phyloP scores from a whole-genome alignment of 345 rosid genomes.

The Salix viminalis region DNA sequence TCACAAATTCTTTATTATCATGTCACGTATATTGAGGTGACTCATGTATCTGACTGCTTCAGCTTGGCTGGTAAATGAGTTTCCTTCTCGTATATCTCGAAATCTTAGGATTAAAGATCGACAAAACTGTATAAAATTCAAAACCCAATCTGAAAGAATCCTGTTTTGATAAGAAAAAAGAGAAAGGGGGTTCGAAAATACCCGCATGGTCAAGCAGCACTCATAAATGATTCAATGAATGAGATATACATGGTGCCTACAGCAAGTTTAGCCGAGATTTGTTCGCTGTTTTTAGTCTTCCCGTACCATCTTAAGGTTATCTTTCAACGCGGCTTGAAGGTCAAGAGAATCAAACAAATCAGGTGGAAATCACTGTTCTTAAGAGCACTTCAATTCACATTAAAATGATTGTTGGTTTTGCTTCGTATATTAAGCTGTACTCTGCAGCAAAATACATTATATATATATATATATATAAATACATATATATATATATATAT shows the following conservation, averaged over 20 bases:
- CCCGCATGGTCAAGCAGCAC: background rate
- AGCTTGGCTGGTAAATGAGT: too few relatives aligned
- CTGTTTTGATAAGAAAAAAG: too few relatives aligned
- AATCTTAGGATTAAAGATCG: too few relatives aligned
- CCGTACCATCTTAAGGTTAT: background rate
- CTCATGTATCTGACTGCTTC: too few relatives aligned
- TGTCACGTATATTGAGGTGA: too few relatives aligned
- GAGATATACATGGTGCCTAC: background rate
- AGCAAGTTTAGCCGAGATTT: slow-evolving; percentile 6
- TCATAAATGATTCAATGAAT: background rate
- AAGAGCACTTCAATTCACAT: background rate
- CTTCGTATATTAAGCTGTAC: background rate
- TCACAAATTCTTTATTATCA: too few relatives aligned
- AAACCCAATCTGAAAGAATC: too few relatives aligned
- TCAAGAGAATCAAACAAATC: background rate
- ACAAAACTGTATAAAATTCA: too few relatives aligned
- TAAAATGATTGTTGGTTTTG: background rate
- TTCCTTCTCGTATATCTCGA: too few relatives aligned
- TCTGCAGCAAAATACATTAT: too few relatives aligned
- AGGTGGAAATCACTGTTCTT: background rate
- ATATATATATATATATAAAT: too few relatives aligned
- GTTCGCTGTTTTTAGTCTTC: background rate
- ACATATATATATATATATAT: background rate
- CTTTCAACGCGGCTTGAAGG: background rate
- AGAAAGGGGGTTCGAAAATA: too few relatives aligned